phyloP scores from a whole-genome alignment of 305 asterid species.

The Vinca major region DNA sequence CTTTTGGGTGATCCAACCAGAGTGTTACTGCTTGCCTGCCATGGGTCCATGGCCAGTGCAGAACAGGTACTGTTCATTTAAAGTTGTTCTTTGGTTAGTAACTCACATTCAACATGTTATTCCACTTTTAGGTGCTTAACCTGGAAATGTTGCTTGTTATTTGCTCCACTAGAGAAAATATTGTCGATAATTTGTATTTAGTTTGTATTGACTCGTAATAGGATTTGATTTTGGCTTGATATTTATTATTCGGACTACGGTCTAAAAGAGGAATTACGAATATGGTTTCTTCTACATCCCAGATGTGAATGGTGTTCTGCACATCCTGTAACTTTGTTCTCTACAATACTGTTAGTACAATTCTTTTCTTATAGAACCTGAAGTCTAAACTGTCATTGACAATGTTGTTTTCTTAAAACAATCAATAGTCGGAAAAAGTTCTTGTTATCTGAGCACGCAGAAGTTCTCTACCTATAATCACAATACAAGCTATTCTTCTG shows the following conservation, averaged over 20 bases:
- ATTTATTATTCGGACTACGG: not conserved
- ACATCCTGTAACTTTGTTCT: not conserved
- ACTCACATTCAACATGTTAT: not conserved
- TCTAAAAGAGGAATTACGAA: not conserved
- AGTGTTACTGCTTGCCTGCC: constrained; percentile 92
- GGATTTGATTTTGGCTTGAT: not conserved
- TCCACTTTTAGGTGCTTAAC: not conserved
- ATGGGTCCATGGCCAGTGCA: constrained; percentile 96
- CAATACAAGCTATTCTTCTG: too few species aligned
- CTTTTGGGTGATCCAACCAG: constrained; percentile 78
- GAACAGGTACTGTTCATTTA: constrained; percentile 57
- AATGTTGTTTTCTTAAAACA: not conserved
- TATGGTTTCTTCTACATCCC: not conserved
- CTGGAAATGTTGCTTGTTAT: not conserved
- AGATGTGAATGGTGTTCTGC: not conserved
- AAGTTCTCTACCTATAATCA: not conserved
- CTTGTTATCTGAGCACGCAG: not conserved
- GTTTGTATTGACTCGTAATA: not conserved
- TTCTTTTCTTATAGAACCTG: not conserved
- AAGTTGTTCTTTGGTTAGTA: constrained; percentile 3
- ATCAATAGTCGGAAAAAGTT: not conserved
- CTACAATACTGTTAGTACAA: not conserved
- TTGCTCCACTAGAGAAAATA: not conserved
- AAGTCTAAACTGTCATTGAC: not conserved
- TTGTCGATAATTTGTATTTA: not conserved